phyloP scores from a whole-genome alignment of 768 basidiomycete species.

The Macrolepiota dolichaula region DNA sequence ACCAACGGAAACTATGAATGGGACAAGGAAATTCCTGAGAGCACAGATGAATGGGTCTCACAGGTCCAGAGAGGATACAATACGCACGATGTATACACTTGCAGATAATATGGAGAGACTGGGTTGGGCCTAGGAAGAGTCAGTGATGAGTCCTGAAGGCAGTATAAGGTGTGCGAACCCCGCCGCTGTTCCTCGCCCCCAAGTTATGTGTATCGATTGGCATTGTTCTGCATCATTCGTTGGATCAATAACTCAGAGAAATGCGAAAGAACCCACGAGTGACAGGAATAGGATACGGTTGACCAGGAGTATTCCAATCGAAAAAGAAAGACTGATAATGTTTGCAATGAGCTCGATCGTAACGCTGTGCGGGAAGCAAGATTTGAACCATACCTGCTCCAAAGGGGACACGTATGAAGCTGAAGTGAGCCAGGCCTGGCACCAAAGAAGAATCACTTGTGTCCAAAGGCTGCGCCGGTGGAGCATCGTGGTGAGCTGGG shows the following conservation, averaged over 20 bases:
- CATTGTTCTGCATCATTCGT: conserved; percentile 35
- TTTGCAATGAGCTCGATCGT: background rate
- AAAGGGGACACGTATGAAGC: conserved; percentile 19
- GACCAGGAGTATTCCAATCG: conserved; percentile 31
- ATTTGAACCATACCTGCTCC: conserved; percentile 22
- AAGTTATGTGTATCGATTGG: conserved; percentile 38
- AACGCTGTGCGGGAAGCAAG: background rate
- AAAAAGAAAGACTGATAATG: conserved; percentile 40
- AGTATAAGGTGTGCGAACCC: conserved; percentile 29
- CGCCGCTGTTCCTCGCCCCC: conserved; percentile 34
- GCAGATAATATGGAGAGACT: conserved; percentile 53
- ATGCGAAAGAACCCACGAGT: conserved; percentile 27
- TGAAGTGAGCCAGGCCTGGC: background rate
- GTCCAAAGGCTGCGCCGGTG: background rate
- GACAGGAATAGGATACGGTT: conserved; percentile 35
- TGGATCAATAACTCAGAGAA: background rate
- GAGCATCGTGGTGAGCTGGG: background rate
- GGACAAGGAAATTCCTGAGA: conserved; percentile 44
- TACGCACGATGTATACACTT: conserved; percentile 60
- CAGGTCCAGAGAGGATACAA: background rate
- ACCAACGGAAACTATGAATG: conserved; percentile 50
- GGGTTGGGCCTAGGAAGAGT: conserved; percentile 45
- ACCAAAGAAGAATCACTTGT: background rate
- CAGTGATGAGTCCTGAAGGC: conserved; percentile 1
- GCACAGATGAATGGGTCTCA: background rate